Evolutionary conservation across 2,329 filamentous ascomycete genomes (phyloP), one percentile per base, ranked within the genome.

Genomic region (Dothistroma pini): DNA sequence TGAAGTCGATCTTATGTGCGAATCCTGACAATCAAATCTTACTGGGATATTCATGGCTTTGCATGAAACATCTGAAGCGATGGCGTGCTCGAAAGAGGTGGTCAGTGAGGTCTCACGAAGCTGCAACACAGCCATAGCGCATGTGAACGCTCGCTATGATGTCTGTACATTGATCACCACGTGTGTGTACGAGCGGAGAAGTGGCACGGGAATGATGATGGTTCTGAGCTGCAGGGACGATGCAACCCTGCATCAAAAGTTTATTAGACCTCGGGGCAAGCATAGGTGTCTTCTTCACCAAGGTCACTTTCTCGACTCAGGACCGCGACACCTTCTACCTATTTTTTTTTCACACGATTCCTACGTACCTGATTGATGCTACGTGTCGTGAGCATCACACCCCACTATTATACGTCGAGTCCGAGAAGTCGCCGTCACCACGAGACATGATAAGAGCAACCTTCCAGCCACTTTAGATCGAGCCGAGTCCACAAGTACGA

Each of bases 381-480:
- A 54, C 51, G 51, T 54, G 51, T 54, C 19, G 29, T 54, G 51
- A 54, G 25, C 51, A 54, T 35, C 29, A n/a, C 51, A 35, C 51
- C 51, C 34, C 51, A 31, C 29, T 54, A 31, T 16, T 54, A 9
- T 19, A n/a, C 41, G 14, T 44, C 41, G 14, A 44, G 14, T 44
- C 51, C 51, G 51, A 54, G 21, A 35, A 54, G 29, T 54, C 51
- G 51, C 51, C 51, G 51, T 54, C 51, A 25, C 51, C 51, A 54
- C 51, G 22, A 21, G 50, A 34, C 19, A 53, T 31, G 29, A 53
- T 53, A 53, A 53, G 50, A 29, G 21, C 49, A 51, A 29, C 11
- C 49, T 51, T 51, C 25, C 50, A 32, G 50, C 50, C 50, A 53
- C 34, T 35, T 53, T 31, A 53, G 50, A 53, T 53, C 41, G 41